A percentile compares a stretch with the other conserved stretches of the same genome.
Evolutionary conservation across 441 rosid genomes (phyloP).

Genomic region (Flueggea neowawraea): DNA sequence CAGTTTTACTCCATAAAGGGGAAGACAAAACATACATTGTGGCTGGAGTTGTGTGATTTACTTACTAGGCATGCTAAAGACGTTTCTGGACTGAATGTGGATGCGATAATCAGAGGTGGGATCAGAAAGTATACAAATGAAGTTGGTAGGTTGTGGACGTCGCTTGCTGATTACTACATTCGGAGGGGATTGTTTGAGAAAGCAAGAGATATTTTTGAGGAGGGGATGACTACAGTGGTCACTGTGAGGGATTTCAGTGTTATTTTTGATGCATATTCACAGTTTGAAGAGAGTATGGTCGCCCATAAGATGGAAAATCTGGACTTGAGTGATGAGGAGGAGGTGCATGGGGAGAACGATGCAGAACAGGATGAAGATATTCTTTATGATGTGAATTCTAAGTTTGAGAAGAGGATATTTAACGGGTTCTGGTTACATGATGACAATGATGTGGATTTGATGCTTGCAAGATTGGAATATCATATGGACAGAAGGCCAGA

Average conservation of each 20-base stretch:
- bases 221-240: slow-evolving; percentile 91
- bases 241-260: slow-evolving; percentile 93
- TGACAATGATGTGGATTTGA: slow-evolving; percentile 74
- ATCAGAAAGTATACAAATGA: slow-evolving; percentile 89
- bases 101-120: slow-evolving; percentile 93
- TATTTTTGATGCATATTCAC: slow-evolving; percentile 77
- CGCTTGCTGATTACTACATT: slow-evolving; percentile 92
- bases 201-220: slow-evolving; percentile 89
- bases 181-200: slow-evolving; percentile 83
- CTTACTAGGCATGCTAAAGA: slow-evolving; percentile 76
- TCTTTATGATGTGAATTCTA: slow-evolving; percentile 47
- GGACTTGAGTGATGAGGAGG: slow-evolving; percentile 72
- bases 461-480: slow-evolving; percentile 76
- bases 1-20: slow-evolving; percentile 80
- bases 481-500: slow-evolving; percentile 84
- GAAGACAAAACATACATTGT: slow-evolving; percentile 78
- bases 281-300: slow-evolving; percentile 81
- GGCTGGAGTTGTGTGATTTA: slow-evolving; percentile 91
- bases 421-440: slow-evolving; percentile 78
- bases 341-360: slow-evolving; percentile 39
- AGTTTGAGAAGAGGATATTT: slow-evolving; percentile 73
- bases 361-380: slow-evolving; percentile 54
- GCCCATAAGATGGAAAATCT: slow-evolving; percentile 65
- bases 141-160: slow-evolving; percentile 93
- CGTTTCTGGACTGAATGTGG: slow-evolving; percentile 88